These are phyloP conservation scores for Trichoderma aggressivum DNA, from an alignment of 2,329 filamentous ascomycete genomes.

Conservation along the genomic window DNA sequence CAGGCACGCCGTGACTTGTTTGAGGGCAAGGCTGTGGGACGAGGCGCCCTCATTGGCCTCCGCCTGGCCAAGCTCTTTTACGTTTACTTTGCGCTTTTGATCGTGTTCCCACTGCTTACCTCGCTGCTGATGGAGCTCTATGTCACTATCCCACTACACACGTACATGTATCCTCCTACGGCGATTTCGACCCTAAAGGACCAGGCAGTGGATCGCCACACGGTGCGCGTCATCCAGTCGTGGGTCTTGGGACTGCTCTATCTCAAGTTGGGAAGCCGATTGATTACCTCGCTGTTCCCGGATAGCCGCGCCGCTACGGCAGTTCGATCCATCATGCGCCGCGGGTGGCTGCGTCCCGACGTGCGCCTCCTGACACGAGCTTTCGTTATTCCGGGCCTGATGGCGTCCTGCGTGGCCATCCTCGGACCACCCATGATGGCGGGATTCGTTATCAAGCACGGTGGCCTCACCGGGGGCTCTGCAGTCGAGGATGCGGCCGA, in stretches of 20 bases:
- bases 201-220: slow-evolving; percentile 49
- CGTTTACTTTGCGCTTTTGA: slow-evolving; percentile 67
- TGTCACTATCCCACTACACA: slow-evolving; percentile 79
- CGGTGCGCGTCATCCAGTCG: slow-evolving; percentile 82
- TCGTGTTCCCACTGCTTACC: slow-evolving; percentile 79
- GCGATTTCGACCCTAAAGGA: slow-evolving; percentile 28
- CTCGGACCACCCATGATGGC: slow-evolving; percentile 61
- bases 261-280: slow-evolving; percentile 71
- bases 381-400: slow-evolving; percentile 72
- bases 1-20: slow-evolving; percentile 25
- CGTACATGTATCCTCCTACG: slow-evolving; percentile 57
- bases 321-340: slow-evolving; percentile 67
- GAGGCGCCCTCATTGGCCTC: slow-evolving; percentile 28
- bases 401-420: slow-evolving; percentile 62
- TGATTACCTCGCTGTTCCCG: slow-evolving; percentile 65
- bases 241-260: slow-evolving; percentile 94
- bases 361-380: slow-evolving; percentile 75
- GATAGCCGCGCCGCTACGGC: slow-evolving; percentile 70
- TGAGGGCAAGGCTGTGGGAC: slow-evolving; percentile 24
- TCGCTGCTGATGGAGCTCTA: slow-evolving; percentile 84
- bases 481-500: slow-evolving; percentile 31
- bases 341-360: slow-evolving; percentile 77
- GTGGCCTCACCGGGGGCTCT: slow-evolving; percentile 18
- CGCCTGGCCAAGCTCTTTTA: slow-evolving; percentile 58
- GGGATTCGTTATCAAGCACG: slow-evolving; percentile 28